Evolutionary conservation across 2,329 filamentous ascomycete species (phyloP).

Genomic region (Dactylella cylindrospora): DNA sequence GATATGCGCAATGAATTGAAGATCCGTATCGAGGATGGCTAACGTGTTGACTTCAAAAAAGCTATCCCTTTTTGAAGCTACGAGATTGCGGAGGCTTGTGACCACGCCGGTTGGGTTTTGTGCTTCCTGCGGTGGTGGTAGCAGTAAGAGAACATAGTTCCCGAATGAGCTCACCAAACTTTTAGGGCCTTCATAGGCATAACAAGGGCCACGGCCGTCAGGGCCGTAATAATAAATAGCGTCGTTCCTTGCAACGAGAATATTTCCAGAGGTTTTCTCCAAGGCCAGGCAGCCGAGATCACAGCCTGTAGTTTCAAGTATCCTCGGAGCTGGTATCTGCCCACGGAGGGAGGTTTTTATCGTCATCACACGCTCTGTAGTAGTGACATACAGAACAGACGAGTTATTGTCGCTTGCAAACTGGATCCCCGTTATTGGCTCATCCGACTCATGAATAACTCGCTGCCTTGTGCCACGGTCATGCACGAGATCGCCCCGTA

Average conservation of each 20-base stretch:
- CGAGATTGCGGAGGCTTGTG: slow-evolving; percentile 11
- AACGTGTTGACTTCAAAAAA: slow-evolving; percentile 86
- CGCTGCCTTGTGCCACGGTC: slow-evolving; percentile 92
- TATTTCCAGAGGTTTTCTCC: slow-evolving; percentile 61
- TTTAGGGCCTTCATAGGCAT: slow-evolving; percentile 89
- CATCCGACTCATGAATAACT: slow-evolving; percentile 93
- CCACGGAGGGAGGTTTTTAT: slow-evolving; percentile 83
- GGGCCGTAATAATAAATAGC: slow-evolving; percentile 90
- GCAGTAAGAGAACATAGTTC: slow-evolving; percentile 84
- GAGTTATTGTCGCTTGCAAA: slow-evolving; percentile 61
- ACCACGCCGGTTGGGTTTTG: slow-evolving; percentile 48
- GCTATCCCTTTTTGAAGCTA: slow-evolving; percentile 59
- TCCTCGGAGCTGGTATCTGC: slow-evolving; percentile 83
- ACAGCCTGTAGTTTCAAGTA: slow-evolving; percentile 85
- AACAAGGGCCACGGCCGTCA: slow-evolving; percentile 81
- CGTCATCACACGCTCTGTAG: slow-evolving; percentile 82
- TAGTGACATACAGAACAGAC: slow-evolving; percentile 83
- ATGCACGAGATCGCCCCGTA: slow-evolving; percentile 90
- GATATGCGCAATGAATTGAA: slow-evolving; percentile 85
- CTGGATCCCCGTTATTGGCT: slow-evolving; percentile 89
- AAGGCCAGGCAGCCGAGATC: slow-evolving; percentile 88
- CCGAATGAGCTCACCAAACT: slow-evolving; percentile 75
- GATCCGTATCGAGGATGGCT: slow-evolving; percentile 84
- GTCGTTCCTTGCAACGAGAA: slow-evolving; percentile 91
- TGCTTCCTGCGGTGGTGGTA: slow-evolving; percentile 64